Evolutionary conservation across 2,329 filamentous ascomycete genomes (phyloP), one percentile per base, ranked within the genome.

Genomic region (Neonectria sp.): DNA sequence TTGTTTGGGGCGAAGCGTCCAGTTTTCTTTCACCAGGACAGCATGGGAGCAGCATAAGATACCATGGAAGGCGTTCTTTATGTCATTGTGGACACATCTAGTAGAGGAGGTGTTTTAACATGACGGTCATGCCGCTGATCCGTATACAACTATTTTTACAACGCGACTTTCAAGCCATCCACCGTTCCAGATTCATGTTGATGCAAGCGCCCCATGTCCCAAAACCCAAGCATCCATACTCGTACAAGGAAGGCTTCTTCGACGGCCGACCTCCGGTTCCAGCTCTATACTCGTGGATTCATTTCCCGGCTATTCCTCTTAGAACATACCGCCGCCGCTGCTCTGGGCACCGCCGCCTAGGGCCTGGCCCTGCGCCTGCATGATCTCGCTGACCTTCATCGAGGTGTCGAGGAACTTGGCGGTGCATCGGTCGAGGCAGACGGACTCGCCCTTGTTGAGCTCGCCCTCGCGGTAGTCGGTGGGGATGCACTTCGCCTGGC

Each of bases 341-440:
- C 67, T 60, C 59, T 75, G 73, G 37, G 72, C 69, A 15, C 68
- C 70, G 46, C 84, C 88, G 67, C 90, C 89, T 77, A 89, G 89
- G 70, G 89, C 87, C 78, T 90, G 89, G 55, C 93, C 93, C 83
- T 97, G 93, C 72, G 92, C 90, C 85, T 98, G 95, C 91, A 98
- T 95, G 85, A 97, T 94, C 85, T 98, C 95, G 78, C 93, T 95
- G 67, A 98, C 94, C 87, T 98, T 98, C 87, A 97, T 91, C 82
- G 97, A 97, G 78, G 97, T 95, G 77, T 98, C 95, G 85, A 99
- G 98, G 87, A 98, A 99, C 87, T 99, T 99, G 79, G 93, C 89
- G 65, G 97, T 93, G 85, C 97, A 99, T 79, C 96, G 94, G 86
- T 99, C 96, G 76, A 99, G 91, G 86, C 97, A 99, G 76, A 99